A percentile compares a stretch with the other conserved stretches of the same genome.
These are phyloP conservation scores for Macadamia tetraphylla DNA, from an alignment of 164 flowering plant genomes.

Conservation along the genomic window DNA sequence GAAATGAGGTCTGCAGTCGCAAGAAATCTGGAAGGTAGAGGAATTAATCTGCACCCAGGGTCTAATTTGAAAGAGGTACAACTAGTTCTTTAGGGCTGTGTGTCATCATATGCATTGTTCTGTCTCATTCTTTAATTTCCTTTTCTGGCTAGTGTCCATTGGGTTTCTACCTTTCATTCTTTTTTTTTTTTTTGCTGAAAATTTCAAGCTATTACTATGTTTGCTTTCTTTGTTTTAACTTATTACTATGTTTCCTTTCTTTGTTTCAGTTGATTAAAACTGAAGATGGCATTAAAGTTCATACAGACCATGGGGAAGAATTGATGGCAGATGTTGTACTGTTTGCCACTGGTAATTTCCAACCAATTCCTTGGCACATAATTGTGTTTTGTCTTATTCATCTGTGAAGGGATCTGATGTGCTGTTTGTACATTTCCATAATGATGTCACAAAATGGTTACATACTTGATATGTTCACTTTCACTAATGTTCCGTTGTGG, in stretches of 20 bases:
- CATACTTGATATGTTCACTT: no score
- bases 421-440: no score
- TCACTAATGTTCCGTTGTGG: no score
- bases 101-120: neutral
- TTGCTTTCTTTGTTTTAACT: neutral
- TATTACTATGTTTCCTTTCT: neutral
- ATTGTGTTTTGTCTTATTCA: no score
- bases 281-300: constrained; percentile 70
- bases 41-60: constrained; percentile 73
- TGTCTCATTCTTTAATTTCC: neutral
- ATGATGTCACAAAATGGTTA: no score
- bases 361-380: neutral
- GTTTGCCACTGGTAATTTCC: constrained; percentile 86
- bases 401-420: no score
- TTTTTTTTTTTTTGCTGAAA: neutral
- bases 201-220: constrained; percentile 4
- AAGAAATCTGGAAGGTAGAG: constrained; percentile 86
- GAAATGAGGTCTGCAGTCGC: constrained; percentile 95
- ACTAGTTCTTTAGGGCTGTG: neutral
- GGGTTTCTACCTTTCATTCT: neutral
- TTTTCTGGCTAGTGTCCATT: neutral
- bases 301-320: constrained; percentile 83
- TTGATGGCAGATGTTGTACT: constrained; percentile 82
- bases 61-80: constrained; percentile 65
- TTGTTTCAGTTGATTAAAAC: constrained; percentile 62